These are phyloP conservation scores for Arachis monticola DNA, from an alignment of 331 rosid species.

Conservation along the genomic window DNA sequence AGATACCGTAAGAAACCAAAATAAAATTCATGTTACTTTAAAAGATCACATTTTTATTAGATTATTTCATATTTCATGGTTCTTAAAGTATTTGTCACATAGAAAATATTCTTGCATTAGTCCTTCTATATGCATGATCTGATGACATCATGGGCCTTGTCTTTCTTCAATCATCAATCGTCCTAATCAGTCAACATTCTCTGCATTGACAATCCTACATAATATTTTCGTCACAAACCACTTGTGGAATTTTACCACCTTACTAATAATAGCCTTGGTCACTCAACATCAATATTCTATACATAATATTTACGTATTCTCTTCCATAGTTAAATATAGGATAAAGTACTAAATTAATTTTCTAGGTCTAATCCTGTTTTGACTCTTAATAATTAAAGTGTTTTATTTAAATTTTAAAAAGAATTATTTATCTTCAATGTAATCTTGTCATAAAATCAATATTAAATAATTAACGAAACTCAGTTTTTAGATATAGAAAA, in stretches of 20 bases:
- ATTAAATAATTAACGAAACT: too few species aligned
- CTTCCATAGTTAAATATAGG: not conserved
- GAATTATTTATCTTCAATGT: too few species aligned
- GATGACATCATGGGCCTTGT: constrained; percentile 20
- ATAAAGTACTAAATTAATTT: not conserved
- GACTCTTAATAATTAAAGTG: too few species aligned
- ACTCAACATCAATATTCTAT: too few species aligned
- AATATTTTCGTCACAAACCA: constrained; percentile 2
- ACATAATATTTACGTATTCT: not conserved
- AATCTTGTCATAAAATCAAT: fast-evolving
- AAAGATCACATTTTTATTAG: too few species aligned
- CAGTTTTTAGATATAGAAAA: too few species aligned
- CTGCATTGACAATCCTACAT: constrained; percentile 12
- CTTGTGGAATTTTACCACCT: not conserved
- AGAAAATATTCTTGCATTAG: not conserved
- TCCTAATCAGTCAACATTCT: constrained; percentile 33
- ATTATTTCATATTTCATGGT: too few species aligned
- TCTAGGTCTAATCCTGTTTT: too few species aligned
- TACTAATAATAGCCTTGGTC: not conserved
- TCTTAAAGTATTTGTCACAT: too few species aligned
- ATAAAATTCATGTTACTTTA: too few species aligned
- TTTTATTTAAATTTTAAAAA: too few species aligned
- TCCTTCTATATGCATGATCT: not conserved
- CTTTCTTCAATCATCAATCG: not conserved
- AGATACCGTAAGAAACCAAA: too few species aligned